phyloP scores from a whole-genome alignment of 2,329 filamentous ascomycete genomes.

The Grosmannia penicillata region DNA sequence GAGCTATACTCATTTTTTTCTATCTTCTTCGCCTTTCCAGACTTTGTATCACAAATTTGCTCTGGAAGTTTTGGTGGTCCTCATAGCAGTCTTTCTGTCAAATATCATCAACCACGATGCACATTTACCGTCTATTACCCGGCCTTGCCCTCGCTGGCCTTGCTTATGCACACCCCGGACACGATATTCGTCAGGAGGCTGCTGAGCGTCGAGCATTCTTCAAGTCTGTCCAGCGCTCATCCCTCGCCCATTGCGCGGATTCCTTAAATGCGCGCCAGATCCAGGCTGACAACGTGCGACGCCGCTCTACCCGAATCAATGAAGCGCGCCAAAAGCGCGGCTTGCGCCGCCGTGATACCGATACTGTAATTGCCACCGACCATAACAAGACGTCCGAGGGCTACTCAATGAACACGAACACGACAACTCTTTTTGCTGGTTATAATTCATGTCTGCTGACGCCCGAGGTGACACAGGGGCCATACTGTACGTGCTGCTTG shows the following conservation, averaged over 20 bases:
- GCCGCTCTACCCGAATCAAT: constrained; percentile 15
- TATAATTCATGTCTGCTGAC: constrained; percentile 32
- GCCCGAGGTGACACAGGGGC: constrained; percentile 38
- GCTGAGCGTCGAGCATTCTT: constrained; percentile 24
- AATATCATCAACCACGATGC: too few relatives aligned
- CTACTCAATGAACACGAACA: constrained; percentile 19
- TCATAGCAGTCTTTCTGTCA: too few relatives aligned
- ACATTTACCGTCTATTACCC: constrained; percentile 12
- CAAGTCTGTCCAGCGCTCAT: constrained; percentile 16
- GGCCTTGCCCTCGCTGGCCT: constrained; percentile 10
- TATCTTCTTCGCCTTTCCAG: too few relatives aligned
- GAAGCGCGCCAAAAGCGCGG: constrained; percentile 1
- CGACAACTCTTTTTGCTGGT: constrained; percentile 23
- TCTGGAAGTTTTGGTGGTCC: too few relatives aligned
- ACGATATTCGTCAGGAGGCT: constrained; percentile 23
- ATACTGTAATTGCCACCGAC: constrained; percentile 9
- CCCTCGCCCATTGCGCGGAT: constrained; percentile 22
- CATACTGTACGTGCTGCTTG: constrained; percentile 29
- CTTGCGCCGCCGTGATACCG: neutral
- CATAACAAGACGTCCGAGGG: constrained; percentile 15
- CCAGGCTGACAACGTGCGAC: constrained; percentile 20
- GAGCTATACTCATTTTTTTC: too few relatives aligned
- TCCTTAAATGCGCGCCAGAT: constrained; percentile 23
- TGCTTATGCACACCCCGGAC: constrained; percentile 23
- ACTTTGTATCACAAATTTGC: too few relatives aligned